Percentiles rank a stretch among this genome's conserved stretches.
Evolutionary conservation across 2,329 filamentous ascomycete genomes (phyloP).

Genomic region (Aspergillus alliaceus): DNA sequence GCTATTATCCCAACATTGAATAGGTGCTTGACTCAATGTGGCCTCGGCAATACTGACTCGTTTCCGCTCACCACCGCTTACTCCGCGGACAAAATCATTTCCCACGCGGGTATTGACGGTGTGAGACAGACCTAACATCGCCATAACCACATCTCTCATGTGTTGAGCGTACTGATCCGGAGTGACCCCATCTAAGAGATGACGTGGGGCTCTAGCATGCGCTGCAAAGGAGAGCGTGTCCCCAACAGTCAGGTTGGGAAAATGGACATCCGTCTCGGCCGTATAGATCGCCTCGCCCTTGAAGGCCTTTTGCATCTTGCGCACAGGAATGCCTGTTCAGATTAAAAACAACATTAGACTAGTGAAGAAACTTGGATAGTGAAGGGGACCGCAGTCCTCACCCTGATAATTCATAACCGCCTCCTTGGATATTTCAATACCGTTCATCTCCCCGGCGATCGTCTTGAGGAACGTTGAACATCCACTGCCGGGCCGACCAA

Average conservation of each 20-base stretch:
- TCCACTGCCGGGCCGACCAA: constrained; percentile 39
- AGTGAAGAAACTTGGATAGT: no score
- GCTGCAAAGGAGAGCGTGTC: constrained; percentile 79
- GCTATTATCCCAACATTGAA: constrained; percentile 52
- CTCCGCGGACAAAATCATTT: constrained; percentile 60
- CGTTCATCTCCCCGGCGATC: constrained; percentile 76
- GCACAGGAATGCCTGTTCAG: constrained; percentile 34
- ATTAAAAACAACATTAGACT: no score
- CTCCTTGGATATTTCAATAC: constrained; percentile 58
- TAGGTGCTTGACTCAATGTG: constrained; percentile 47
- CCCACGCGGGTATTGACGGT: constrained; percentile 51
- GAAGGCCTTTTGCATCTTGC: constrained; percentile 66
- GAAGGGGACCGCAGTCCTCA: neutral
- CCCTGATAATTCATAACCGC: constrained; percentile 25
- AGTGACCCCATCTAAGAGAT: constrained; percentile 39
- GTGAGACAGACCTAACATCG: constrained; percentile 49
- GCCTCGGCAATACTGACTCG: constrained; percentile 62
- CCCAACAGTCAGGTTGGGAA: constrained; percentile 73
- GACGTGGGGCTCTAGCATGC: constrained; percentile 56
- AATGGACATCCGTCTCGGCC: constrained; percentile 80
- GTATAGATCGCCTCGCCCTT: constrained; percentile 86
- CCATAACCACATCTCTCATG: constrained; percentile 48
- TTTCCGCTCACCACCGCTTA: constrained; percentile 62
- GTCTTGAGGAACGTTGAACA: constrained; percentile 85
- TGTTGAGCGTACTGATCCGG: constrained; percentile 46